Evolutionary conservation across 805 yeast species (phyloP), one percentile per base, ranked within the genome.

Genomic region (Yarrowia bubula): DNA sequence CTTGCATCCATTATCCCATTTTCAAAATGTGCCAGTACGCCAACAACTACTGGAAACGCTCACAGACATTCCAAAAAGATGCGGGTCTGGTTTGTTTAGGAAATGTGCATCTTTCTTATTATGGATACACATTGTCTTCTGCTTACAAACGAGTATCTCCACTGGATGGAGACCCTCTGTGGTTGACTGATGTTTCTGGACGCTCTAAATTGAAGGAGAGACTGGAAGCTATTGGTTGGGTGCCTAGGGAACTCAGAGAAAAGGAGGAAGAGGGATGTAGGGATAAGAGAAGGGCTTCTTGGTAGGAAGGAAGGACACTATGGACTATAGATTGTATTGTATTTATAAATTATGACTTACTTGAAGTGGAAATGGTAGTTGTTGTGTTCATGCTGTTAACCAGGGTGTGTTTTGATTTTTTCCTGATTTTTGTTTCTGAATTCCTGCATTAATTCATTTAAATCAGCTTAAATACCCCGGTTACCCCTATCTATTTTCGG

Each of bases 101-200:
- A 2, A 55, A 55, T 17, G 47, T 22, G 13, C 61, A 39, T 9
- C 22, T 55, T n/a, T 28, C 61, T 5, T 39, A 39, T 13, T 55
- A 55, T 14, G 61, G 61, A 10, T 55, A 55, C 61, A 55, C 61
- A 13, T 38, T 55, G 8, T 55, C 61, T 14, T 55, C 61, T n/a
- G 61, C 47, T 13, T 55, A 55, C 47, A 55, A 41, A 7, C 46
- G 61, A 3, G 61, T 41, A 2, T 55, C 61, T 18, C 61, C 61
- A 39, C 47, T 55, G 14, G 61, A 41, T 15, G 61, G 61, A 31
- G 61, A 55, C 9, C 31, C 61, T 31, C 15, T 55, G n/a, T 55
- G 61, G 61, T 10, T 55, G 47, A 41, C 47, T 0, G 47, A 55
- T 17, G 7, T 41, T 11, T 55, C 61, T 2, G 61, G 61, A 2